Percentiles rank a stretch among this genome's conserved stretches.
These are phyloP conservation scores for Encephalitozoon intestinalis DNA, from an alignment of 371 early-diverging fungal genomes.

Conservation along the genomic window DNA sequence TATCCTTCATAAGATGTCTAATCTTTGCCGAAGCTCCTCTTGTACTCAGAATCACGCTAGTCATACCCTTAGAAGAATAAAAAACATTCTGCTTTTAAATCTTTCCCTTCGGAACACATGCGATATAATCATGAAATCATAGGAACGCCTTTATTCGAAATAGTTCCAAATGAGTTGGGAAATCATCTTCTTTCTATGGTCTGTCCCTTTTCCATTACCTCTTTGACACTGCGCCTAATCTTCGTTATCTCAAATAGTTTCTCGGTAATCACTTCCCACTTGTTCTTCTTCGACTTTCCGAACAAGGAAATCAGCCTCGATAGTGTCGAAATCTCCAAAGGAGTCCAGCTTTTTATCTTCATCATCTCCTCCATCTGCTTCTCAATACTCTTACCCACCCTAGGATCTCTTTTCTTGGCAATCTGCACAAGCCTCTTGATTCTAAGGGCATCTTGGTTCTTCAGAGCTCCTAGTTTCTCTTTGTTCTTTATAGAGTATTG, in stretches of 20 bases:
- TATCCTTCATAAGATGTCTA: slow-evolving; percentile 21
- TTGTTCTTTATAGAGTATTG: slow-evolving; percentile 45
- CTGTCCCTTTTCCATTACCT: slow-evolving; percentile 23
- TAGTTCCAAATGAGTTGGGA: too few species aligned
- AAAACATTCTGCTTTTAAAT: neutral
- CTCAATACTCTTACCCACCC: slow-evolving; percentile 41
- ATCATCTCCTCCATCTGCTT: slow-evolving; percentile 30
- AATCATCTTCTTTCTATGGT: neutral
- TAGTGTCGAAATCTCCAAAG: slow-evolving; percentile 31
- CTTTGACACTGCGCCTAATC: slow-evolving; percentile 18
- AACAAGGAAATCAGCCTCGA: slow-evolving; percentile 26
- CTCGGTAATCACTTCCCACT: slow-evolving; percentile 44
- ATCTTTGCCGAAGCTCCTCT: slow-evolving; percentile 20
- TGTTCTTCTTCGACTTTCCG: slow-evolving; percentile 34
- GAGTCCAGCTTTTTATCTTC: slow-evolving; percentile 45
- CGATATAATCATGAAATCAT: neutral
- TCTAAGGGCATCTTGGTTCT: slow-evolving; percentile 44
- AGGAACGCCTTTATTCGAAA: too few species aligned
- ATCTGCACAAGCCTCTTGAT: slow-evolving; percentile 54
- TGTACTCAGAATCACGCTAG: slow-evolving; percentile 34
- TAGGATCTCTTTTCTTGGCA: slow-evolving; percentile 56
- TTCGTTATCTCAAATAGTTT: slow-evolving; percentile 1
- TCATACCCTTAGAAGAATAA: slow-evolving; percentile 16
- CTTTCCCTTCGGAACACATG: neutral
- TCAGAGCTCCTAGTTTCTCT: slow-evolving; percentile 41